Evolutionary conservation across 2,329 filamentous ascomycete species (phyloP).

Genomic region (Aspergillus novofumigatus): DNA sequence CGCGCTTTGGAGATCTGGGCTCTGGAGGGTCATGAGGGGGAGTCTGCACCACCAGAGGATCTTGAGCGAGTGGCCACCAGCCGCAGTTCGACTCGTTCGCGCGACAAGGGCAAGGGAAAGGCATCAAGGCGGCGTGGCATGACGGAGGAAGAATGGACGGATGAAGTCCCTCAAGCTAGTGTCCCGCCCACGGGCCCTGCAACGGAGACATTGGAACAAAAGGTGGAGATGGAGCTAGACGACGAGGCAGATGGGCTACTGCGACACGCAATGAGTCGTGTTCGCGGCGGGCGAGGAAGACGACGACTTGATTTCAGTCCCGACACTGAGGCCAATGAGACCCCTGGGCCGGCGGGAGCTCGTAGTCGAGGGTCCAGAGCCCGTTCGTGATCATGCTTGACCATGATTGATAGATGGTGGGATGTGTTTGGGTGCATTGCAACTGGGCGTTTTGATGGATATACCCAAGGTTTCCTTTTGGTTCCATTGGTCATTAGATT

Average conservation of each 20-base stretch:
- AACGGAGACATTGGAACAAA: slow-evolving; percentile 26
- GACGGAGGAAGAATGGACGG: slow-evolving; percentile 33
- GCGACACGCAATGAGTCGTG: slow-evolving; percentile 34
- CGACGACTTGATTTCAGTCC: slow-evolving; percentile 11
- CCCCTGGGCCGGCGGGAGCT: slow-evolving; percentile 13
- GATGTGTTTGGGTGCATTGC: slow-evolving; percentile 12
- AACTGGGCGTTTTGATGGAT: slow-evolving; percentile 11
- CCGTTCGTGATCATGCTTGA: slow-evolving; percentile 16
- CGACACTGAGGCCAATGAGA: slow-evolving; percentile 23
- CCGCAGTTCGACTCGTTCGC: slow-evolving; percentile 19
- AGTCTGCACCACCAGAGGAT: slow-evolving; percentile 16
- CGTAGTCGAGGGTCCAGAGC: slow-evolving; percentile 18
- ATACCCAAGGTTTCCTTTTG: slow-evolving; percentile 4
- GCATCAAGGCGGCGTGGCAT: slow-evolving; percentile 19
- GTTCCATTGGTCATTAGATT: background rate
- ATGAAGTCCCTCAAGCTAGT: slow-evolving; percentile 31
- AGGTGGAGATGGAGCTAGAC: slow-evolving; percentile 41
- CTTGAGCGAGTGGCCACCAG: slow-evolving; percentile 11
- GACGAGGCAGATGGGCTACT: slow-evolving; percentile 41
- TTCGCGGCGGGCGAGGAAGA: slow-evolving; percentile 24
- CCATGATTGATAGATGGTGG: slow-evolving; percentile 8
- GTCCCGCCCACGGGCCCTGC: slow-evolving; percentile 10
- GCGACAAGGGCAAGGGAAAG: slow-evolving; percentile 28
- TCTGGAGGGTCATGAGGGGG: slow-evolving; percentile 32
- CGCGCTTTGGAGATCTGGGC: slow-evolving; percentile 46